phyloP scores from a whole-genome alignment of 192 early-diverging fungal genomes.

The Coemansia sp. region DNA sequence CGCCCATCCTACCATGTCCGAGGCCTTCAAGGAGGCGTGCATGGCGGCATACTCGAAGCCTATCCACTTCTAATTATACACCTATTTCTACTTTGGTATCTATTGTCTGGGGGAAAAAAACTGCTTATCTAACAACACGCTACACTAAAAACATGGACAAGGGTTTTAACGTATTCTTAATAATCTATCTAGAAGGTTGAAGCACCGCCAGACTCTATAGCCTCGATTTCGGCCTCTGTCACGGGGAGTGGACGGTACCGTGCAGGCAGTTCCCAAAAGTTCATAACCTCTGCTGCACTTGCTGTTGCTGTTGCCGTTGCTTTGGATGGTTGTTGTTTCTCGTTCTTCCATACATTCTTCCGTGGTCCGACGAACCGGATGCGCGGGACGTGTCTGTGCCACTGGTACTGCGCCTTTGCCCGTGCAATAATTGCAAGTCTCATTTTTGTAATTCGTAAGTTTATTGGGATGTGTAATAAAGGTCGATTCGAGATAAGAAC shows the following conservation, averaged over 20 bases:
- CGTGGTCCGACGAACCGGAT: conserved; percentile 49
- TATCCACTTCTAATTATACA: conserved; percentile 79
- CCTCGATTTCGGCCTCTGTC: conserved; percentile 50
- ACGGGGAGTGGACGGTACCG: conserved; percentile 50
- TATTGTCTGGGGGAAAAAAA: too few species aligned
- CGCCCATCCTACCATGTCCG: conserved; percentile 94
- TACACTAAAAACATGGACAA: too few species aligned
- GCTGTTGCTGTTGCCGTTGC: background rate
- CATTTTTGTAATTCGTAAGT: conserved; percentile 14
- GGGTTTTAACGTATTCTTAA: too few species aligned
- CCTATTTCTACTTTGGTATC: too few species aligned
- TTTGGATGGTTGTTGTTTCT: conserved; percentile 7
- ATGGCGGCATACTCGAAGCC: conserved; percentile 85
- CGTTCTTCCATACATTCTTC: conserved; percentile 35
- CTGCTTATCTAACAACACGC: too few species aligned
- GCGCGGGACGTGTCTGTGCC: conserved; percentile 51
- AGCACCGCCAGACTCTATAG: conserved; percentile 51
- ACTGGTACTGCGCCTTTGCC: conserved; percentile 45
- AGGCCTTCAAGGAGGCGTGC: conserved; percentile 98
- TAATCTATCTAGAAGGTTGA: conserved; percentile 15
- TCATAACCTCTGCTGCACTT: conserved; percentile 23
- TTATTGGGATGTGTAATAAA: too few species aligned
- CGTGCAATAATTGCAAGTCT: conserved; percentile 21
- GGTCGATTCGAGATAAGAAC: background rate
- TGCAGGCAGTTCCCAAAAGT: conserved; percentile 53